Evolutionary conservation across 306 rosid genomes (phyloP).

Genomic region (Rubus parviflorus): DNA sequence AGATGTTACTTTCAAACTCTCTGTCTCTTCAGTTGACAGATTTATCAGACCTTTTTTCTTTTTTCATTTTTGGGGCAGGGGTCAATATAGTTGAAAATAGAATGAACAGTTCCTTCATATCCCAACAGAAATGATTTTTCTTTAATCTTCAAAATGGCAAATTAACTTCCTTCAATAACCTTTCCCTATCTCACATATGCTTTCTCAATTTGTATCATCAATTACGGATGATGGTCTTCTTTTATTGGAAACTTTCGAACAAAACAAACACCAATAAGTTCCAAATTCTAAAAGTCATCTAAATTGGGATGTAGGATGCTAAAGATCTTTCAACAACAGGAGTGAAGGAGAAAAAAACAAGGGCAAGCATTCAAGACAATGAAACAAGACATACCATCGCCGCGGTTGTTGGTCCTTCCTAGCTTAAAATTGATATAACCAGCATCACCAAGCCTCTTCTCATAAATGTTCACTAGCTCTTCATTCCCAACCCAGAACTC

Average conservation of each 20-base stretch:
- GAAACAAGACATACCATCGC: slow-evolving; percentile 65
- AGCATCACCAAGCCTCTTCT: slow-evolving; percentile 68
- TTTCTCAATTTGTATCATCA: background rate
- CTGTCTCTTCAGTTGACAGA: slow-evolving; percentile 1
- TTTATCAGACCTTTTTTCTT: background rate
- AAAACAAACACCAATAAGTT: background rate
- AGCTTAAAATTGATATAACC: slow-evolving; percentile 81
- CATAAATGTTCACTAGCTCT: slow-evolving; percentile 78
- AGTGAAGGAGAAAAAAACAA: background rate
- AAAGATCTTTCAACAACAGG: background rate
- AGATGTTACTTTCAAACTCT: background rate
- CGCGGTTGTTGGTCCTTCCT: slow-evolving; percentile 93
- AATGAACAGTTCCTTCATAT: background rate
- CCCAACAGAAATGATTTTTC: background rate
- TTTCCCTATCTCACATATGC: slow-evolving; percentile 1
- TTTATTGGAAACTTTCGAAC: background rate
- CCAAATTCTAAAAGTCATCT: background rate
- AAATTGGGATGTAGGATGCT: background rate
- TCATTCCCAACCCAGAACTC: slow-evolving; percentile 88
- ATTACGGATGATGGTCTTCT: background rate
- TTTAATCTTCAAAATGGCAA: background rate
- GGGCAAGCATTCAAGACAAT: background rate
- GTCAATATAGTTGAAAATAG: background rate
- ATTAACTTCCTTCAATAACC: background rate
- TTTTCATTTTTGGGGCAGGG: background rate